Percentiles rank a stretch among this genome's conserved stretches.
phyloP scores from a whole-genome alignment of 1,139 yeast genomes.

The Geotrichum siamense region DNA sequence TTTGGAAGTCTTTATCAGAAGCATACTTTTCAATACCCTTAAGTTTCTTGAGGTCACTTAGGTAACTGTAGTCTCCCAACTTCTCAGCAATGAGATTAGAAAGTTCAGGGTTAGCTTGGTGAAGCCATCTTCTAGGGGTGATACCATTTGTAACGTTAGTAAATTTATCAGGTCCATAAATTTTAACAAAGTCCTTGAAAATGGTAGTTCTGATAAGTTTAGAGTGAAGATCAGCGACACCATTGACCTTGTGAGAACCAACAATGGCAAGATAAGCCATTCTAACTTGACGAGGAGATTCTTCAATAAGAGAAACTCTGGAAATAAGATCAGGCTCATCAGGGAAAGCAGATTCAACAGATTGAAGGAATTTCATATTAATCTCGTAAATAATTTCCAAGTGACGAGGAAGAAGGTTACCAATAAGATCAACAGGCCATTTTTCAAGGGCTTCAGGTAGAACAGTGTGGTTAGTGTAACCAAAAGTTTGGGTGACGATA shows the following conservation, averaged over 20 bases:
- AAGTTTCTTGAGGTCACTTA: slow-evolving; percentile 61
- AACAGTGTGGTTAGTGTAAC: slow-evolving; percentile 92
- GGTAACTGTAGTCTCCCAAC: slow-evolving; percentile 61
- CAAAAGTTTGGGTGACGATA: slow-evolving; percentile 73
- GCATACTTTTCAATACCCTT: slow-evolving; percentile 61
- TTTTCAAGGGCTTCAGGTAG: slow-evolving; percentile 92
- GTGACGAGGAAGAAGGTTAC: slow-evolving; percentile 79
- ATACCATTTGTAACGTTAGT: slow-evolving; percentile 92
- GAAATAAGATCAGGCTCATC: slow-evolving; percentile 52
- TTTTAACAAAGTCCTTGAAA: slow-evolving; percentile 79
- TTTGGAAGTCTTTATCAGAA: slow-evolving; percentile 61
- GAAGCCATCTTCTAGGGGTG: slow-evolving; percentile 95
- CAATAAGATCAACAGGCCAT: slow-evolving; percentile 84
- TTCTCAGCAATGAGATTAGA: slow-evolving; percentile 64
- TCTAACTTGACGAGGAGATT: slow-evolving; percentile 75
- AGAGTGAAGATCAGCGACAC: slow-evolving; percentile 93
- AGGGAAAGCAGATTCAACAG: slow-evolving; percentile 72
- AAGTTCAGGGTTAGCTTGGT: slow-evolving; percentile 83
- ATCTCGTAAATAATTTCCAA: slow-evolving; percentile 85
- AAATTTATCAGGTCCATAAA: slow-evolving; percentile 76
- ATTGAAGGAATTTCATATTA: slow-evolving; percentile 69
- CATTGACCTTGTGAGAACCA: slow-evolving; percentile 90
- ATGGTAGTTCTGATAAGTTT: slow-evolving; percentile 84
- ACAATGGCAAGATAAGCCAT: slow-evolving; percentile 90
- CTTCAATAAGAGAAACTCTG: slow-evolving; percentile 80